phyloP scores from a whole-genome alignment of 768 basidiomycete species.

The Boletus tylopilopsis region DNA sequence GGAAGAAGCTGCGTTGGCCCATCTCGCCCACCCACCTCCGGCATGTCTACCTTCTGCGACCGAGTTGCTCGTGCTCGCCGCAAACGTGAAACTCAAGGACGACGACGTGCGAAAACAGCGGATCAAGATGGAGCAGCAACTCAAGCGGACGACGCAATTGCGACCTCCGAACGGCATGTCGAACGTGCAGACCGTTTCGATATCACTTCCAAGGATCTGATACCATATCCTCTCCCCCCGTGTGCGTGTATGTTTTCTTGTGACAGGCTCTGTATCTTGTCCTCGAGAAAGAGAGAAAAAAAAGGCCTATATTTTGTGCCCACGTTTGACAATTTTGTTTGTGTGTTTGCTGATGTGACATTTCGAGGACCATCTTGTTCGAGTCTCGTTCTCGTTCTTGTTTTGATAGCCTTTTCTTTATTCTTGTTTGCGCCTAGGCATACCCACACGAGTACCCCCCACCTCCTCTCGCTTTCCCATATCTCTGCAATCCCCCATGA shows the following conservation, averaged over 20 bases:
- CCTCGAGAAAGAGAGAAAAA: background rate
- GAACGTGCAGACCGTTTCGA: conserved; percentile 23
- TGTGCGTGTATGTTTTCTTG: conserved; percentile 4
- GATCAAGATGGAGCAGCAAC: conserved; percentile 68
- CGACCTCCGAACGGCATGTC: conserved; percentile 30
- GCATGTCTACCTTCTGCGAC: conserved; percentile 54
- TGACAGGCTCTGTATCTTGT: conserved; percentile 11
- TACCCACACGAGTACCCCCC: conserved; percentile 15
- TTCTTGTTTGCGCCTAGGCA: background rate
- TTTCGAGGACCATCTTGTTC: background rate
- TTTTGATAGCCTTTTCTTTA: background rate
- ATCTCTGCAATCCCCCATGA: background rate
- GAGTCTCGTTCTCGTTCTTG: background rate
- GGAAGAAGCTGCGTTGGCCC: conserved; percentile 43
- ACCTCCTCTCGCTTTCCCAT: background rate
- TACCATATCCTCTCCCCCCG: background rate
- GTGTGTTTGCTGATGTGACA: background rate
- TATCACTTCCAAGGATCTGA: conserved; percentile 29
- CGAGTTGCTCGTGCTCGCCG: conserved; percentile 57
- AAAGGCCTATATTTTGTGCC: no score
- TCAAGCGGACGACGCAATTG: conserved; percentile 53
- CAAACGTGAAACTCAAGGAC: conserved; percentile 71
- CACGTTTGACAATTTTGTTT: background rate
- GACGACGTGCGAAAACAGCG: conserved; percentile 77
- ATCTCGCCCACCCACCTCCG: conserved; percentile 49